Evolutionary conservation across 345 rosid genomes (phyloP).

Genomic region (Citrus cavaleriei): DNA sequence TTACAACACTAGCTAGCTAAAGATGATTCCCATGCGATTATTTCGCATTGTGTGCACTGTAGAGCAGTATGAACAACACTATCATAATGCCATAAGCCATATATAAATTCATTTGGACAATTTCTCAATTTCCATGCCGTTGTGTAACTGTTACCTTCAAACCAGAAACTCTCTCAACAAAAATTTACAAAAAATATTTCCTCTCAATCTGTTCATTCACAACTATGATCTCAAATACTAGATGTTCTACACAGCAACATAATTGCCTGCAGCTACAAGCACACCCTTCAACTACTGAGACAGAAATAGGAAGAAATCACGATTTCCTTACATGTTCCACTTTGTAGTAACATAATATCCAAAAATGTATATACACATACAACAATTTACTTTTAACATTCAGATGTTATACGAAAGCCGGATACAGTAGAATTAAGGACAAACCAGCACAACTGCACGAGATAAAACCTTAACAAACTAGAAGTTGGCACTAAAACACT

Average conservation of each 20-base stretch:
- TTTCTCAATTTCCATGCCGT: background rate
- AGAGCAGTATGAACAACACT: too few relatives aligned
- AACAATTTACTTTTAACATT: background rate
- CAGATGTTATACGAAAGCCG: background rate
- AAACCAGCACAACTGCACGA: background rate
- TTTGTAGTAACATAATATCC: background rate
- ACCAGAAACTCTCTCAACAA: too few relatives aligned
- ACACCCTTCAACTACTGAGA: background rate
- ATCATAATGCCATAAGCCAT: background rate
- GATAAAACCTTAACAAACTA: background rate
- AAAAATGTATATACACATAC: background rate
- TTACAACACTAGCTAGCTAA: too few relatives aligned
- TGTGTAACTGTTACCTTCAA: too few relatives aligned
- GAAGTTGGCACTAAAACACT: constrained; percentile 7
- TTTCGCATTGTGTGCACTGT: too few relatives aligned
- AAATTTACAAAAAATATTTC: too few relatives aligned
- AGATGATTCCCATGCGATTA: too few relatives aligned
- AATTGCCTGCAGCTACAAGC: background rate
- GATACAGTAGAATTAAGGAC: background rate
- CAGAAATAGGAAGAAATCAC: background rate
- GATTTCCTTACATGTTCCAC: background rate
- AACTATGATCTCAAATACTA: too few relatives aligned
- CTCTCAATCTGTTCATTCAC: too few relatives aligned
- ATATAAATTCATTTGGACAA: background rate
- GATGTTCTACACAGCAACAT: too few relatives aligned